Evolutionary conservation across 2,329 filamentous ascomycete genomes (phyloP), one percentile per base, ranked within the genome.

Genomic region (Paracoccidioides lutzii): DNA sequence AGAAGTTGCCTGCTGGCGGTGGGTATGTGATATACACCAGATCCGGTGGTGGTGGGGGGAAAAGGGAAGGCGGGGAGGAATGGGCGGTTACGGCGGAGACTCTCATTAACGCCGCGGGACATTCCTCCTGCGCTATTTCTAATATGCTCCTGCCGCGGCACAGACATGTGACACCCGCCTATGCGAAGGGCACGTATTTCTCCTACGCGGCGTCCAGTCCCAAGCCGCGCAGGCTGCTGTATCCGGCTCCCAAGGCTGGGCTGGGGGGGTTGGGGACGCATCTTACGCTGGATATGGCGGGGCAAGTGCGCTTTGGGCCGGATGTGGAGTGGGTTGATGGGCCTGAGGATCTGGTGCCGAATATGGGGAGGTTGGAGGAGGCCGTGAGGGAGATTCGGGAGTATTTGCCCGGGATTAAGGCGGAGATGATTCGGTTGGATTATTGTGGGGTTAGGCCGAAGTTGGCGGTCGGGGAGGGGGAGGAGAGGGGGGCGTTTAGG

Each of bases 141-240:
- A 98, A 97, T 73, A 84, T 90, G 79, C 80, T 97, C 41, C 77
- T 88, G 0, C 62, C 73, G 0, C 37, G 63, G 0, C 69, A 73
- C 0, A 71, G 78, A 4, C 82, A 82, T 52, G 74, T 75, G 42
- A 79, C 71, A 30, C 79, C 89, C 4, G 87, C 81, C 75, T 97
- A 86, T 72, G 91, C 91, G 57, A 98, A 98, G 74, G 93, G 93
- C 0, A 91, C 88, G 58, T 98, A 98, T 75, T 97, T 94, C 73
- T 87, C 85, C 35, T 97, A 96, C 73, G 72, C 78, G 0, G 75
- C 48, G 35, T 81, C 83, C 0, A 66, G 66, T 0, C 90, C 89
- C 0, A 77, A 73, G 43, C 82, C 90, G 9, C 75, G 72, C 1
- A 88, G 86, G 0, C 81, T 98, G 28, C 77, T 98, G 52, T 98